Conservation (phyloP, 2,329 filamentous ascomycete genomes). For the Aspergillus transmontanensis region DNA sequence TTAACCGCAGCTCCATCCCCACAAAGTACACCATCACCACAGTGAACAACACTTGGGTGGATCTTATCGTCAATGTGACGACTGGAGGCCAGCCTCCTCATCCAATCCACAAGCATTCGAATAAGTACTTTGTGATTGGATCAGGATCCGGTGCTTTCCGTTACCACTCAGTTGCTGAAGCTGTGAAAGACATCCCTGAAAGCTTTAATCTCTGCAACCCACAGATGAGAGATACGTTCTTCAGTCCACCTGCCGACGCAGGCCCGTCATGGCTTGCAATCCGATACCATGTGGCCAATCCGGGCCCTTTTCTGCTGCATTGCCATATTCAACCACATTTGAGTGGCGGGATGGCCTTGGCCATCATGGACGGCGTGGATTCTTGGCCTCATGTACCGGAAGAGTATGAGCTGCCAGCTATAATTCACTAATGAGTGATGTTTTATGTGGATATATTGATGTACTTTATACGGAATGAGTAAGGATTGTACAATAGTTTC, state of each 20-base stretch:
- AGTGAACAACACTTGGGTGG: constrained; percentile 55
- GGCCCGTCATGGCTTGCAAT: constrained; percentile 47
- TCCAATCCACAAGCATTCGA: constrained; percentile 67
- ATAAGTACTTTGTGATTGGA: constrained; percentile 63
- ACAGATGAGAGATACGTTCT: constrained; percentile 55
- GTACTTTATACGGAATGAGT: not conserved
- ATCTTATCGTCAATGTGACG: constrained; percentile 44
- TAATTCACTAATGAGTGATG: not conserved
- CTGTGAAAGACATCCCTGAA: constrained; percentile 49
- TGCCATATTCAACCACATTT: constrained; percentile 57
- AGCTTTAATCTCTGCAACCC: constrained; percentile 63
- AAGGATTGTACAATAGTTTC: not conserved
- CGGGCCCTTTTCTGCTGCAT: constrained; percentile 54
- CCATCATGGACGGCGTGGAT: constrained; percentile 54
- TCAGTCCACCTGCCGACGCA: constrained; percentile 37
- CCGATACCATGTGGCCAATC: constrained; percentile 51
- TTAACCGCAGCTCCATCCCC: constrained; percentile 31
- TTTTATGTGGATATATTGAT: not conserved
- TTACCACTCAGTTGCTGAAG: constrained; percentile 58
- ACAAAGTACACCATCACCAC: constrained; percentile 34
- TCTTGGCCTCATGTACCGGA: constrained; percentile 42
- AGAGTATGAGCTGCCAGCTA: constrained; percentile 5
- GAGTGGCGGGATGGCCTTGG: constrained; percentile 53
- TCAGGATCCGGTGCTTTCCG: constrained; percentile 54
- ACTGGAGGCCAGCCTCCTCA: constrained; percentile 55